Evolutionary conservation across 2,329 filamentous ascomycete genomes (phyloP).

Genomic region (Trichoderma sp.): DNA sequence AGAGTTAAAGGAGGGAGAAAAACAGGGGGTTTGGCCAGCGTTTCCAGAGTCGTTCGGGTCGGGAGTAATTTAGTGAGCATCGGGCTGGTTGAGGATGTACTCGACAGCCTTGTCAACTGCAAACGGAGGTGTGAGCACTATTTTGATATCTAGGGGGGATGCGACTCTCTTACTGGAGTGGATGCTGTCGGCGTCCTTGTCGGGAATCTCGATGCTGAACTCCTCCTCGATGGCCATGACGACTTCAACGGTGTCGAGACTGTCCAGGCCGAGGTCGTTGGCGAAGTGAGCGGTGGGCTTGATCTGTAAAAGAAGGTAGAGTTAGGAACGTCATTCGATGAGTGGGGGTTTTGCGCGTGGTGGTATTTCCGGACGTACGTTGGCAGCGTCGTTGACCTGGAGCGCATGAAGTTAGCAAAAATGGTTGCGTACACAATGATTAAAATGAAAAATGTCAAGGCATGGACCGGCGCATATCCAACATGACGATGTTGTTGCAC

Average conservation of each 20-base stretch:
- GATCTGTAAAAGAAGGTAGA: slow-evolving; percentile 56
- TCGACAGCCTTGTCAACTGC: slow-evolving; percentile 90
- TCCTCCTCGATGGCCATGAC: slow-evolving; percentile 99
- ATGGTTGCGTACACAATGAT: neutral
- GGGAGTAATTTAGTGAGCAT: slow-evolving; percentile 62
- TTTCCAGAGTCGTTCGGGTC: slow-evolving; percentile 15
- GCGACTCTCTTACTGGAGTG: slow-evolving; percentile 72
- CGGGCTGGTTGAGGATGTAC: slow-evolving; percentile 90
- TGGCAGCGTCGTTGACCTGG: slow-evolving; percentile 65
- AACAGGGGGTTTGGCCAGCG: neutral
- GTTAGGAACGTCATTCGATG: slow-evolving; percentile 19
- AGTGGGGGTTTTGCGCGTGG: neutral
- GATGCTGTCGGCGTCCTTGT: slow-evolving; percentile 93
- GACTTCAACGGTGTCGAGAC: slow-evolving; percentile 97
- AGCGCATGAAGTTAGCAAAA: slow-evolving; percentile 27
- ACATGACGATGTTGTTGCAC: neutral
- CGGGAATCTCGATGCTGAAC: slow-evolving; percentile 92
- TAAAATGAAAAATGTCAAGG: neutral
- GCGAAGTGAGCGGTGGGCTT: slow-evolving; percentile 83
- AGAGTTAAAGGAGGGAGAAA: neutral
- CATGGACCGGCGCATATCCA: neutral
- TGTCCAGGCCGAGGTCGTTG: slow-evolving; percentile 96
- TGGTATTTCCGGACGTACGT: slow-evolving; percentile 48
- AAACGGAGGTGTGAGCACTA: slow-evolving; percentile 11
- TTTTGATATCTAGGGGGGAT: neutral